Evolutionary conservation across 2,329 filamentous ascomycete species (phyloP).

Genomic region (Aspergillus flavus): DNA sequence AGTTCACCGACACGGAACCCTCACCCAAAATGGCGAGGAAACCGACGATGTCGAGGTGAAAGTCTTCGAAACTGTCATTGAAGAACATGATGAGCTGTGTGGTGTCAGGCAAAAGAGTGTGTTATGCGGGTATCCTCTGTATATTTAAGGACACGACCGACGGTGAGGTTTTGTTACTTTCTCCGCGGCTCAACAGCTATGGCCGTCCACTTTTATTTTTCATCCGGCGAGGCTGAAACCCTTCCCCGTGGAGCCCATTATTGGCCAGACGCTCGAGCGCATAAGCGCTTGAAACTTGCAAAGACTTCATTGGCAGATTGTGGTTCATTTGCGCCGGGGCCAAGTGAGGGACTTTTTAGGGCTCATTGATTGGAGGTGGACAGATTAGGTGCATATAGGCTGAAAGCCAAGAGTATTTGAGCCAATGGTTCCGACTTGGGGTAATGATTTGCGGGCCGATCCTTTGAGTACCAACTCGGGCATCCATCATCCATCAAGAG

Average conservation of each 20-base stretch:
- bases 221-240: neutral
- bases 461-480: neutral
- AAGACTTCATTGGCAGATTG: neutral
- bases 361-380: neutral
- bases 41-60: constrained; percentile 60
- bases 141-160: neutral
- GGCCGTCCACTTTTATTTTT: neutral
- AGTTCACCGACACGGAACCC: constrained; percentile 59
- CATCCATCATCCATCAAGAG: neutral
- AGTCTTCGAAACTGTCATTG: constrained; percentile 4
- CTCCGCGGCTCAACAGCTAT: neutral
- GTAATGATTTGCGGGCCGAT: neutral
- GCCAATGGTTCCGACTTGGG: neutral
- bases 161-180: neutral
- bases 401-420: neutral
- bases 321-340: neutral
- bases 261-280: neutral
- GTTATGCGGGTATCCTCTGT: neutral
- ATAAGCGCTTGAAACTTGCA: neutral
- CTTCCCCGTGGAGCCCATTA: neutral
- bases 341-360: neutral
- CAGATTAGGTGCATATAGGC: neutral
- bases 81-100: constrained; percentile 5
- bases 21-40: constrained; percentile 66
- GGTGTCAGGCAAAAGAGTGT: neutral